Base-by-base conservation (phyloP, 768 basidiomycete species). In the Boletus pseudo-olivaceus region DNA sequence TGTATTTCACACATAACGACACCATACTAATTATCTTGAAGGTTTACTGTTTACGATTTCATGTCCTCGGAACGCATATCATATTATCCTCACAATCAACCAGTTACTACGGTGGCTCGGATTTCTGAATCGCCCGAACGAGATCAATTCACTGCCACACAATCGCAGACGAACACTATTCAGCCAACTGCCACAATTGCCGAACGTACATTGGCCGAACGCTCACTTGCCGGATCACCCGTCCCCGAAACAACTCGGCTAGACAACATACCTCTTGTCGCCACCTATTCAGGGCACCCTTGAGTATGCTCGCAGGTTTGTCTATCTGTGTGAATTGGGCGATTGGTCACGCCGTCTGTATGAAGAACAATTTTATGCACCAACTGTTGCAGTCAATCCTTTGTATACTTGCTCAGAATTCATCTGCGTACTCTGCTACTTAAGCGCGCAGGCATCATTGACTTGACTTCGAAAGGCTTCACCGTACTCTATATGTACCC, bases 31-130 rank as follows among this genome's bases (percentile, higher is more conserved):
- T 53, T 30, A 29, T 51, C 47, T 45, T 41, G n/a, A 62, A 95
- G 93, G 66, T 97, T 97, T 72, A 90, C 88, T 42, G 77, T 90
- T 5, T 97, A 95, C 65, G 92, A 98, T 73, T 94, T 89, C 72
- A 78, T 77, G 49, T 78, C 75, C 61, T 84, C 85, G 54, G 76
- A 81, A 60, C 82, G 93, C 45, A 78, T 81, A 68, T 90, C 93
- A 26, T 95, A 97, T 67, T 96, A 96, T 68, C 90, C 90, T 40
- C 86, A 90, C 58, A 90, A 89, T 64, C 84, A 90, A 62, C 83
- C 85, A 42, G 70, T 80, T 60, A 60, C 69, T 34, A 62, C 68
- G 20, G 62, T 71, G 20, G 65, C 65, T 33, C 67, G 69, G 29
- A 47, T 46, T 39, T 61, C 70, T 14, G 69, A 63, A 8, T 66